Conservation (phyloP, 2,329 filamentous ascomycete genomes). For the Alternaria novae-zelandiae region DNA sequence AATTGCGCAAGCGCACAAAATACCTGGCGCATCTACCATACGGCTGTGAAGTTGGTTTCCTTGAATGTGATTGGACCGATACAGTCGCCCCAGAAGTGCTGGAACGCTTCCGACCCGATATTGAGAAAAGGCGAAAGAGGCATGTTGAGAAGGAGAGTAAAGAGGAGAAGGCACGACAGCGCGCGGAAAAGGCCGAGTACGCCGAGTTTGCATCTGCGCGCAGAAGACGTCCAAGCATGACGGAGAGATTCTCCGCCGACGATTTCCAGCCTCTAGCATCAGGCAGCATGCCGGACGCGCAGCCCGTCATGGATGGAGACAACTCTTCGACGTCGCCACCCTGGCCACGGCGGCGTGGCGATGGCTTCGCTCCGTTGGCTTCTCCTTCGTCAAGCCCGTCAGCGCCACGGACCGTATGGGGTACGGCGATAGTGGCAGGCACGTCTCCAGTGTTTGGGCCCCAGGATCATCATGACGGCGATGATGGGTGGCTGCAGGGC, state of each 20-base stretch:
- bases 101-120: conserved; percentile 76
- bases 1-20: conserved; percentile 80
- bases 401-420: conserved; percentile 84
- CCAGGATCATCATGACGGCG: conserved; percentile 50
- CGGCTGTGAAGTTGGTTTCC: conserved; percentile 88
- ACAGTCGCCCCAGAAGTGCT: conserved; percentile 78
- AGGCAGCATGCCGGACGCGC: conserved; percentile 30
- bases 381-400: conserved; percentile 83
- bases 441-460: conserved; percentile 62
- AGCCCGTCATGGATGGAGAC: conserved; percentile 39
- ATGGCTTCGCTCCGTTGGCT: conserved; percentile 69
- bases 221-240: conserved; percentile 61
- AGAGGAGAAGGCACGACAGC: conserved; percentile 83
- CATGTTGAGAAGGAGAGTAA: conserved; percentile 83
- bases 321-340: conserved; percentile 55
- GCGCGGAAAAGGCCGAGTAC: conserved; percentile 81
- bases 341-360: conserved; percentile 61
- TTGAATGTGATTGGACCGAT: conserved; percentile 96
- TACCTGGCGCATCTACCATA: conserved; percentile 86
- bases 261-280: conserved; percentile 53
- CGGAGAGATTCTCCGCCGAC: conserved; percentile 59
- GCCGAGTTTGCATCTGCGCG: conserved; percentile 73
- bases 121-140: conserved; percentile 75
- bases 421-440: conserved; percentile 72
- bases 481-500: conserved; percentile 87